A percentile compares a stretch with the other conserved stretches of the same genome.
These are phyloP conservation scores for Cercis canadensis DNA, from an alignment of 306 rosid genomes.

Conservation along the genomic window DNA sequence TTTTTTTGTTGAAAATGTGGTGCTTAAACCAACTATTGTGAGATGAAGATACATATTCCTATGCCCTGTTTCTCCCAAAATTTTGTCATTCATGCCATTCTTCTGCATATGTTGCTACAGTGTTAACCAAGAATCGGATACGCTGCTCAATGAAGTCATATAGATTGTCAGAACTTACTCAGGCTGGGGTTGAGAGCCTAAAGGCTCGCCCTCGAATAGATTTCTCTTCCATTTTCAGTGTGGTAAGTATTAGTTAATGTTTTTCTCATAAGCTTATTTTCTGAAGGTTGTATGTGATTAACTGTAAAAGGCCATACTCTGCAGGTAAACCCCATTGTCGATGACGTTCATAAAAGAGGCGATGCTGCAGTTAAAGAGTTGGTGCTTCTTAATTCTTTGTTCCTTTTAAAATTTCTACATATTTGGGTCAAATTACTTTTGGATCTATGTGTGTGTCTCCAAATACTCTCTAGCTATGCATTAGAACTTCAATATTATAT, in stretches of 20 bases:
- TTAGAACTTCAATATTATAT: constrained; percentile 14
- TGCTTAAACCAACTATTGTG: background rate
- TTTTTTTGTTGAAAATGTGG: background rate
- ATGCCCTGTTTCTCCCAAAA: background rate
- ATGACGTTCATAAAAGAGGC: constrained; percentile 80
- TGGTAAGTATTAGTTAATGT: constrained; percentile 46
- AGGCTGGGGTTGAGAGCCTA: constrained; percentile 65
- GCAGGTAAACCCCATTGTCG: constrained; percentile 95
- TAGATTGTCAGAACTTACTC: constrained; percentile 69
- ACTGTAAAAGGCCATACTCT: constrained; percentile 1
- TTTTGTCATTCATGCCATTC: background rate
- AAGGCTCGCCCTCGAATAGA: constrained; percentile 93
- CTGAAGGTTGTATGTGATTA: background rate
- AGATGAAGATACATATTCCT: constrained; percentile 5
- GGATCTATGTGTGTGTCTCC: background rate
- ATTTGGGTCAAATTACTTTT: background rate
- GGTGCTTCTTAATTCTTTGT: constrained; percentile 22
- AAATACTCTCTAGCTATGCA: background rate
- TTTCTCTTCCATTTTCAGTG: constrained; percentile 83
- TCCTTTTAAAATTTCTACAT: background rate
- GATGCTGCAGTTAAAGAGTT: constrained; percentile 88
- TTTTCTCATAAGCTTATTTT: background rate
- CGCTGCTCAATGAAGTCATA: constrained; percentile 78
- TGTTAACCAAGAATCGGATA: constrained; percentile 44
- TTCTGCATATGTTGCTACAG: constrained; percentile 29